Evolutionary conservation across 2,329 filamentous ascomycete species (phyloP).

Genomic region (Talaromyces funiculosus): DNA sequence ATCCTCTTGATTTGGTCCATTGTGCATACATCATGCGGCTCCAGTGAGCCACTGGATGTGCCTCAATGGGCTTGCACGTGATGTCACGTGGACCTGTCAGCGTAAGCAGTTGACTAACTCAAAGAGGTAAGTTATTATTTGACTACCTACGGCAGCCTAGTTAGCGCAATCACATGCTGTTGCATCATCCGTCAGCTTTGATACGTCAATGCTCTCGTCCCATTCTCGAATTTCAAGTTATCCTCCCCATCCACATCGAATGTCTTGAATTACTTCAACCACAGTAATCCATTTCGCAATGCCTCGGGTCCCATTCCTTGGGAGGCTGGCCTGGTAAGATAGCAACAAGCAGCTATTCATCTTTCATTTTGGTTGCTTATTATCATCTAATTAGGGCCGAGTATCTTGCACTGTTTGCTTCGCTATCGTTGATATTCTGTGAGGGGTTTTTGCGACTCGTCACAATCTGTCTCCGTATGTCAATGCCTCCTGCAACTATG

Average conservation of each 20-base stretch:
- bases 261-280: background rate
- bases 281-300: slow-evolving; percentile 31
- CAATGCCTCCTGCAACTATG: background rate
- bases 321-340: slow-evolving; percentile 50
- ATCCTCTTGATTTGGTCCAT: too few species aligned
- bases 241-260: background rate
- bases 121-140: too few species aligned
- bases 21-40: too few species aligned
- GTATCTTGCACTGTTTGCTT: slow-evolving; percentile 79
- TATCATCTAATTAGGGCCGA: slow-evolving; percentile 55
- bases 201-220: background rate
- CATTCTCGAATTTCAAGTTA: background rate
- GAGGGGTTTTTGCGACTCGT: slow-evolving; percentile 79
- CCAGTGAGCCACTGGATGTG: too few species aligned
- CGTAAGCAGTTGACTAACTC: background rate
- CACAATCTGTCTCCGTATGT: slow-evolving; percentile 78
- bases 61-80: too few species aligned
- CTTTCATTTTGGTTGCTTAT: background rate
- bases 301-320: slow-evolving; percentile 58
- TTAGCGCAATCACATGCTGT: slow-evolving; percentile 11
- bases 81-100: too few species aligned
- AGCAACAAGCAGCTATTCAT: background rate
- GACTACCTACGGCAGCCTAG: background rate
- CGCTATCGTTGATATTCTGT: slow-evolving; percentile 73
- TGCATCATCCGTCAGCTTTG: background rate